phyloP scores from a whole-genome alignment of 75 land plant genomes.

The Cunninghamia lanceolata region DNA sequence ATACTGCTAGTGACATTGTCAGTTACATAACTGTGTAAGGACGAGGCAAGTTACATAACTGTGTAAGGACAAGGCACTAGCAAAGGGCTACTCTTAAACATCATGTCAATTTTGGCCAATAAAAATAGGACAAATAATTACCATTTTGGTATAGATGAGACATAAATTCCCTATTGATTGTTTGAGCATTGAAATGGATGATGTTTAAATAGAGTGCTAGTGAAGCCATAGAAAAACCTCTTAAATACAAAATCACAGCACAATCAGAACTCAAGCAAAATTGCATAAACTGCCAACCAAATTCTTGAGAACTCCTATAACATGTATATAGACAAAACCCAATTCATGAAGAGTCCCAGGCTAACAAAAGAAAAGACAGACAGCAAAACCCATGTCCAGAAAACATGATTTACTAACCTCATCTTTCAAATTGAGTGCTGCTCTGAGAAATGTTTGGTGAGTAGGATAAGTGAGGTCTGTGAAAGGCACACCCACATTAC shows the following conservation, averaged over 20 bases:
- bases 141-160: no score
- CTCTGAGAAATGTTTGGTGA: not conserved
- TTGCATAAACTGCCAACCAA: not conserved
- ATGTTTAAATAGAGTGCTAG: no score
- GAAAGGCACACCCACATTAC: not conserved
- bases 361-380: not conserved
- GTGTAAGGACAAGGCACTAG: no score
- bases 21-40: not conserved
- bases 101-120: no score
- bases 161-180: no score
- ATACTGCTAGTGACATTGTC: no score
- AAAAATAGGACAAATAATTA: no score
- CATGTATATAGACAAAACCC: not conserved
- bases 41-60: not conserved
- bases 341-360: not conserved
- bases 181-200: no score
- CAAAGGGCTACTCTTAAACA: no score
- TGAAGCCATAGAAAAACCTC: no score
- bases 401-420: not conserved
- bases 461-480: not conserved
- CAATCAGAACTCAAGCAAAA: not conserved
- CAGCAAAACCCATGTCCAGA: not conserved
- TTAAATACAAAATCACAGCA: not conserved
- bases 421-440: constrained; percentile 1
- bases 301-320: not conserved